A percentile compares a stretch with the other conserved stretches of the same genome.
These are phyloP conservation scores for Diaporthe humulicola DNA, from an alignment of 2,329 filamentous ascomycete genomes.

Conservation along the genomic window DNA sequence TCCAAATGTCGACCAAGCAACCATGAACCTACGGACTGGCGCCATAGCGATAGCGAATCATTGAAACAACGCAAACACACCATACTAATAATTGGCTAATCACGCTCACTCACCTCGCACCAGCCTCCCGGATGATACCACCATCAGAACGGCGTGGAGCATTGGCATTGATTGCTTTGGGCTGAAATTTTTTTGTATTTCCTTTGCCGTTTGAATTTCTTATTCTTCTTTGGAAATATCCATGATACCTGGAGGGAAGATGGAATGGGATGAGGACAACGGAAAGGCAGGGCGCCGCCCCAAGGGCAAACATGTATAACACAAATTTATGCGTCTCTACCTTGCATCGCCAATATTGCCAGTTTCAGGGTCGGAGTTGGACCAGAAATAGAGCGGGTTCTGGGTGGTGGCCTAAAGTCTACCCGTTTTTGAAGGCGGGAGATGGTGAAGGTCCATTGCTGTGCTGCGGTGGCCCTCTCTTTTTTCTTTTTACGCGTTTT, in stretches of 20 bases:
- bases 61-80: background rate
- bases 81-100: constrained; percentile 35
- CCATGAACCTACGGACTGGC: constrained; percentile 12
- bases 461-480: background rate
- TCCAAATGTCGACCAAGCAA: background rate
- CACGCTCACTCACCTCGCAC: constrained; percentile 29
- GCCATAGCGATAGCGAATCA: constrained; percentile 15
- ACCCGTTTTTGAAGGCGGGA: background rate
- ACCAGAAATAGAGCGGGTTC: constrained; percentile 16
- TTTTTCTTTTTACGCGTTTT: background rate
- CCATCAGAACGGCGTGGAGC: constrained; percentile 30
- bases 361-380: constrained; percentile 21
- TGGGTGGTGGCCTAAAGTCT: background rate
- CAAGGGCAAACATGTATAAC: constrained; percentile 9
- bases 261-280: background rate
- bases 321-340: constrained; percentile 4
- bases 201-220: background rate
- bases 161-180: constrained; percentile 20
- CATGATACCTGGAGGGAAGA: constrained; percentile 36
- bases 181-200: constrained; percentile 7
- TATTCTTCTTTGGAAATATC: constrained; percentile 29
- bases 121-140: constrained; percentile 13
- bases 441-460: background rate
- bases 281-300: background rate
- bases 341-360: background rate